phyloP scores from a whole-genome alignment of 140 eudicot genomes.

The Cichorium intybus region DNA sequence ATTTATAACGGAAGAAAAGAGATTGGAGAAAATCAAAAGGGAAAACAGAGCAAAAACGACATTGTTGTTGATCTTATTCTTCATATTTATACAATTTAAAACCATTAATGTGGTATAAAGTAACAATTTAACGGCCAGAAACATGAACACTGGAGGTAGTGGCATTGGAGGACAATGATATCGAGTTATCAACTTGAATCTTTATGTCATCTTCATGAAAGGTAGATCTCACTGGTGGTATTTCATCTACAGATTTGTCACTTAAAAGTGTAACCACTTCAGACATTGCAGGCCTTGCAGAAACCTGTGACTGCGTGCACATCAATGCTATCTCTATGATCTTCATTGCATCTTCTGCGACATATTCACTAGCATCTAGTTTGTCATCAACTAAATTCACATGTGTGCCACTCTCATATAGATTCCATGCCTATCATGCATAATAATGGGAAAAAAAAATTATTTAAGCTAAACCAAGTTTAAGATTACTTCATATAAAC shows the following conservation, averaged over 20 bases:
- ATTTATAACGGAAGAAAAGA: not conserved
- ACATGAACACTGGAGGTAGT: conserved; percentile 16
- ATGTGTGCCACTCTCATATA: conserved; percentile 39
- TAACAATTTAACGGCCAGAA: conserved; percentile 9
- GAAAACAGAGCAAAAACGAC: not conserved
- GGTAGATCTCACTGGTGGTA: conserved; percentile 21
- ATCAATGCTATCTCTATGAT: conserved; percentile 33
- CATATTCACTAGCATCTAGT: conserved; percentile 29
- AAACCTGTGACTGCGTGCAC: conserved; percentile 31
- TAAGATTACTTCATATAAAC: not conserved
- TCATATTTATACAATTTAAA: conserved; percentile 7
- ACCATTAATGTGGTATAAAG: not conserved
- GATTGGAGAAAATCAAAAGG: not conserved
- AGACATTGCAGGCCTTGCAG: conserved; percentile 39
- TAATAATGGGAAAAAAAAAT: not conserved
- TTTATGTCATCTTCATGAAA: conserved; percentile 16
- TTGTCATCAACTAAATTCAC: conserved; percentile 37
- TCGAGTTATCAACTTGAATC: conserved; percentile 18
- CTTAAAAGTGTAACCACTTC: conserved; percentile 37
- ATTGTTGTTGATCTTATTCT: not conserved
- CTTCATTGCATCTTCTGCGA: conserved; percentile 28
- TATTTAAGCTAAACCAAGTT: not conserved
- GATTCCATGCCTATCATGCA: conserved; percentile 50
- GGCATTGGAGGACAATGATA: conserved; percentile 10
- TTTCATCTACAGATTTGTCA: conserved; percentile 31